Conservation (phyloP, 768 basidiomycete genomes). For the Sistotremastrum suecicum region DNA sequence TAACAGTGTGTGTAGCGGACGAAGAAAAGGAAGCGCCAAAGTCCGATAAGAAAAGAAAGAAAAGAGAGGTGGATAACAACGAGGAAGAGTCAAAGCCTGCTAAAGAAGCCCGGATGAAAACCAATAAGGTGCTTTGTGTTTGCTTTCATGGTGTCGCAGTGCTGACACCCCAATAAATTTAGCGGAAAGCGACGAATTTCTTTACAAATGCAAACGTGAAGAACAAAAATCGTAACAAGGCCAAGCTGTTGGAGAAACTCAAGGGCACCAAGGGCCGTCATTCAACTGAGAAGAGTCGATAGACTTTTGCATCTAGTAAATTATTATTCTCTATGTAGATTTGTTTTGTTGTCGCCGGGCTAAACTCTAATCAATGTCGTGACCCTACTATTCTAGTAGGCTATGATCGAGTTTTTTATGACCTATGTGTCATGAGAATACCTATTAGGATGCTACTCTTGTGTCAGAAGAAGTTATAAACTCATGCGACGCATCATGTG, state of each 20-base stretch:
- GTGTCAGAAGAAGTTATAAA: too few relatives aligned
- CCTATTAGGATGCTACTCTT: too few relatives aligned
- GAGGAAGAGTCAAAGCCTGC: slow-evolving; percentile 18
- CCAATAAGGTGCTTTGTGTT: slow-evolving; percentile 56
- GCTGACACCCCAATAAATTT: slow-evolving; percentile 1
- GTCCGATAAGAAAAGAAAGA: slow-evolving; percentile 11
- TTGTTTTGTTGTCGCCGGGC: too few relatives aligned
- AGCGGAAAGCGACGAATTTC: slow-evolving; percentile 86
- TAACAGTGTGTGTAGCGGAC: slow-evolving; percentile 8
- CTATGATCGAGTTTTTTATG: too few relatives aligned
- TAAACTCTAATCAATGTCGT: too few relatives aligned
- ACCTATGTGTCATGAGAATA: too few relatives aligned
- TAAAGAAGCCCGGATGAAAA: slow-evolving; percentile 79
- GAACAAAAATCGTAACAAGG: slow-evolving; percentile 63
- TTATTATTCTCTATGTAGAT: too few relatives aligned
- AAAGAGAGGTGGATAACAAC: slow-evolving; percentile 21
- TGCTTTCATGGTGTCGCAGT: not conserved
- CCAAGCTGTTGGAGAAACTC: not conserved
- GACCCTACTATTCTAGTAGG: too few relatives aligned
- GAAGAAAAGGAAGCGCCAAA: slow-evolving; percentile 16
- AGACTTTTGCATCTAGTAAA: too few relatives aligned
- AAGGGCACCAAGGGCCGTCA: not conserved
- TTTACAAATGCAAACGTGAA: slow-evolving; percentile 77
- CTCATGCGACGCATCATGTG: too few relatives aligned
- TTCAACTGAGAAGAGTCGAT: too few relatives aligned